Conservation (phyloP, 768 basidiomycete genomes). For the Tylopilus cervinicoccineus region DNA sequence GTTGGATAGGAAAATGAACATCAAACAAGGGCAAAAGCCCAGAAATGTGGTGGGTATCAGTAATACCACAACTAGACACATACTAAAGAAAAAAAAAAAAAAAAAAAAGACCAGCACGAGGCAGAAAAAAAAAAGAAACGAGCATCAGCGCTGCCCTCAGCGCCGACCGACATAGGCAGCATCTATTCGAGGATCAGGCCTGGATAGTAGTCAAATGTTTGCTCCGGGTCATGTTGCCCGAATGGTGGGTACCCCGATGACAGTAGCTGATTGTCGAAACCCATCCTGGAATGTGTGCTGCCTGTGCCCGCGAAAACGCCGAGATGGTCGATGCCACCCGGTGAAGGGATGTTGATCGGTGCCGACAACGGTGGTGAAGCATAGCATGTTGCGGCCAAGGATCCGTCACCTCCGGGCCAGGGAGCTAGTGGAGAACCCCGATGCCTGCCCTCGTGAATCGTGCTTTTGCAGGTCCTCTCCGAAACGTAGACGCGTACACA, state of each 20-base stretch:
- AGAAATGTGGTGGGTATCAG: conserved; percentile 13
- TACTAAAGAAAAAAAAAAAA: conserved; percentile 8
- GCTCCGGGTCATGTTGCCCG: conserved; percentile 24
- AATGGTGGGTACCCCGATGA: conserved; percentile 29
- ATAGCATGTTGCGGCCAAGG: conserved; percentile 20
- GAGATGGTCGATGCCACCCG: conserved; percentile 29
- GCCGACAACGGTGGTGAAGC: conserved; percentile 36
- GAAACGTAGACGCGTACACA: conserved; percentile 69
- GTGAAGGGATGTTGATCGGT: conserved; percentile 33
- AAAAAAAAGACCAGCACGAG: conserved; percentile 1
- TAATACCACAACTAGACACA: conserved; percentile 11
- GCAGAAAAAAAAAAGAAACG: neutral
- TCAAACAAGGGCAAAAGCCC: neutral
- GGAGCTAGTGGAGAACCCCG: conserved; percentile 19
- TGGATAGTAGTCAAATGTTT: conserved; percentile 29
- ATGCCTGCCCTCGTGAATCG: conserved; percentile 15
- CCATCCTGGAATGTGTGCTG: conserved; percentile 25
- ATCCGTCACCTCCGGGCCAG: conserved; percentile 22
- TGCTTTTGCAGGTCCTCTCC: conserved; percentile 30
- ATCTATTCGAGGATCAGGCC: conserved; percentile 24
- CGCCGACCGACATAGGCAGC: neutral
- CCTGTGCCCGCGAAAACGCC: conserved; percentile 63
- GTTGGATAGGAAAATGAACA: conserved; percentile 2
- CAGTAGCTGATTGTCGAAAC: conserved; percentile 22
- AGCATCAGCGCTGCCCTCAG: neutral